Conservation (phyloP, 495 filamentous ascomycete genomes). For the Aspergillus carlsbadensis region DNA sequence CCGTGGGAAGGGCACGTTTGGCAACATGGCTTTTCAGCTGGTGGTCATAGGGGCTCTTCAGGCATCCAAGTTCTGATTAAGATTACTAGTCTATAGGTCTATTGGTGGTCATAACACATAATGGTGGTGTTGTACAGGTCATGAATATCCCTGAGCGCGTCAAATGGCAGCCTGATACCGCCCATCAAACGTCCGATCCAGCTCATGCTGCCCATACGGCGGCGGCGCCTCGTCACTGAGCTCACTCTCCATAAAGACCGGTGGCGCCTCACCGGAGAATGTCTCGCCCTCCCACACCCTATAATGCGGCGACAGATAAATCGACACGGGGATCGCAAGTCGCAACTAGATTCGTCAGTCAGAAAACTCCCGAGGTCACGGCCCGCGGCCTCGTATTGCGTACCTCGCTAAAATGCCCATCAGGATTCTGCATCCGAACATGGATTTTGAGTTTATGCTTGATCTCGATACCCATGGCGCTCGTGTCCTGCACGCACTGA, state of each 20-base stretch:
- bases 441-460: background rate
- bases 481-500: background rate
- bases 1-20: too few species aligned
- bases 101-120: background rate
- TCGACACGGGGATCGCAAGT: background rate
- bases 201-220: background rate
- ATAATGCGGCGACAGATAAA: constrained; percentile 1
- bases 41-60: too few species aligned
- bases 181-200: background rate
- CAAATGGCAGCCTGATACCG: background rate
- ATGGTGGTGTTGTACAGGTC: background rate
- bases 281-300: background rate
- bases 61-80: too few species aligned
- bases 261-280: background rate
- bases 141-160: background rate
- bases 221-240: background rate
- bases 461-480: background rate
- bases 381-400: background rate
- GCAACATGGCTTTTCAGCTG: too few species aligned
- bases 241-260: background rate
- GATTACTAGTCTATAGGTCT: too few species aligned
- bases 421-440: constrained; percentile 5
- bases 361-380: background rate
- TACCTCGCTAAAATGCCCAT: background rate
- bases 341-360: background rate